phyloP scores from a whole-genome alignment of 2,329 filamentous ascomycete genomes.

The Curvularia lunata region DNA sequence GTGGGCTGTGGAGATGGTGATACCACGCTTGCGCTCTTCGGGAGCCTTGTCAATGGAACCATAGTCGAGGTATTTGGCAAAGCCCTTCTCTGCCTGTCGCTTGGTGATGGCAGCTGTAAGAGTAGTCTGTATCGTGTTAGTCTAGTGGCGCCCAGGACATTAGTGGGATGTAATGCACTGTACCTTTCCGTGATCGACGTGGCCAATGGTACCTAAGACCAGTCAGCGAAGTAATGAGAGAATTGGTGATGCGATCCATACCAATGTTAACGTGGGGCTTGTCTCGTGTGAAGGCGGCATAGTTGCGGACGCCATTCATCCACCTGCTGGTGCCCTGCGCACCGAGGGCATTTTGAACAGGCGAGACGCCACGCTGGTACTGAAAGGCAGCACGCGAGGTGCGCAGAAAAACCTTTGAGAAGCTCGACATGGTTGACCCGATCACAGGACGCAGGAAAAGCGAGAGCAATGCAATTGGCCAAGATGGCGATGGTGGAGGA shows the following conservation, averaged over 20 bases:
- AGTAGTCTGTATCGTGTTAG: constrained; percentile 72
- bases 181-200: constrained; percentile 99
- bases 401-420: constrained; percentile 83
- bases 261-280: constrained; percentile 99
- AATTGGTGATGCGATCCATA: constrained; percentile 50
- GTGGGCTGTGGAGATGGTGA: constrained; percentile 97
- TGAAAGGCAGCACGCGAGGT: constrained; percentile 77
- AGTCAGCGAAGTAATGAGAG: constrained; percentile 17
- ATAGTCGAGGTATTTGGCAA: constrained; percentile 95
- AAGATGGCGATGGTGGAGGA: constrained; percentile 28
- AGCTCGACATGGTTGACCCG: constrained; percentile 69
- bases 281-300: constrained; percentile 78
- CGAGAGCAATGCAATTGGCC: constrained; percentile 34
- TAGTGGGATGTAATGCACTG: constrained; percentile 14
- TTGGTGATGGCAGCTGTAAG: constrained; percentile 99
- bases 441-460: constrained; percentile 10
- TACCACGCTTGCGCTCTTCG: constrained; percentile 99
- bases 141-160: constrained; percentile 18
- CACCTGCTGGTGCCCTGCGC: constrained; percentile 68
- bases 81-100: constrained; percentile 91
- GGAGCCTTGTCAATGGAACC: constrained; percentile 98
- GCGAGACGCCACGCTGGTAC: constrained; percentile 70
- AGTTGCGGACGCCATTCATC: constrained; percentile 68
- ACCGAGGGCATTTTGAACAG: constrained; percentile 73
- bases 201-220: constrained; percentile 83